Percentiles rank a stretch among this genome's conserved stretches.
These are phyloP conservation scores for Moniliella sp. DNA, from an alignment of 1,284 basidiomycete genomes.

Conservation along the genomic window DNA sequence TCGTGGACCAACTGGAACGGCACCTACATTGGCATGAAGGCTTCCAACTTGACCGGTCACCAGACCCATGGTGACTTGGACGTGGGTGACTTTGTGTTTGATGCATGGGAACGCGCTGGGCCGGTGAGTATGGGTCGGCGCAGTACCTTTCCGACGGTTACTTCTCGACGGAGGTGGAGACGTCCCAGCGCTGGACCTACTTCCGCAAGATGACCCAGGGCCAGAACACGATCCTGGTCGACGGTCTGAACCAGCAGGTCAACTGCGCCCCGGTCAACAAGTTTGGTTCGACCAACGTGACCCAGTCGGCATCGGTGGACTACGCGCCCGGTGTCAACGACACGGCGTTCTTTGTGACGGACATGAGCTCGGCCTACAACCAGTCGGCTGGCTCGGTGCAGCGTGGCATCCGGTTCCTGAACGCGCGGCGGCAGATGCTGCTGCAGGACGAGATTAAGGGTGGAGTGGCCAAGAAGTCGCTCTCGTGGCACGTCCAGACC, in stretches of 20 bases:
- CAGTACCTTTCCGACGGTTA: slow-evolving; percentile 46
- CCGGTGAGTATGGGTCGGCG: slow-evolving; percentile 73
- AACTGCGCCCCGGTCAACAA: slow-evolving; percentile 44
- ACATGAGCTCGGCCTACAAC: slow-evolving; percentile 61
- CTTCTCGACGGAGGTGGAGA: slow-evolving; percentile 19
- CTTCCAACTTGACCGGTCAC: slow-evolving; percentile 47
- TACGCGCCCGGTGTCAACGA: slow-evolving; percentile 46
- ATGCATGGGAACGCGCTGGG: slow-evolving; percentile 86
- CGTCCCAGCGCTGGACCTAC: slow-evolving; percentile 22
- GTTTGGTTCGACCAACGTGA: slow-evolving; percentile 44
- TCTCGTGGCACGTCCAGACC: slow-evolving; percentile 89
- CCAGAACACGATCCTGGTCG: slow-evolving; percentile 76
- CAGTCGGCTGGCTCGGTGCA: slow-evolving; percentile 44
- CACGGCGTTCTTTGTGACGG: slow-evolving; percentile 60
- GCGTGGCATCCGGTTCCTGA: slow-evolving; percentile 69
- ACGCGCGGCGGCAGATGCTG: slow-evolving; percentile 70
- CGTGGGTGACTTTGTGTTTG: slow-evolving; percentile 76
- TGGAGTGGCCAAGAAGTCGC: slow-evolving; percentile 12
- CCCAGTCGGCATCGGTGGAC: slow-evolving; percentile 52
- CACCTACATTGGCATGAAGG: slow-evolving; percentile 67
- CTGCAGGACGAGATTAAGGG: slow-evolving; percentile 36
- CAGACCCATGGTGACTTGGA: slow-evolving; percentile 88
- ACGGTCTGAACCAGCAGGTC: slow-evolving; percentile 59
- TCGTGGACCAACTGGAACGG: slow-evolving; percentile 71
- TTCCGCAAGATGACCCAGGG: slow-evolving; percentile 70